Base-by-base conservation (phyloP, 2,329 filamentous ascomycete genomes). In the Tolypocladium nubicola region DNA sequence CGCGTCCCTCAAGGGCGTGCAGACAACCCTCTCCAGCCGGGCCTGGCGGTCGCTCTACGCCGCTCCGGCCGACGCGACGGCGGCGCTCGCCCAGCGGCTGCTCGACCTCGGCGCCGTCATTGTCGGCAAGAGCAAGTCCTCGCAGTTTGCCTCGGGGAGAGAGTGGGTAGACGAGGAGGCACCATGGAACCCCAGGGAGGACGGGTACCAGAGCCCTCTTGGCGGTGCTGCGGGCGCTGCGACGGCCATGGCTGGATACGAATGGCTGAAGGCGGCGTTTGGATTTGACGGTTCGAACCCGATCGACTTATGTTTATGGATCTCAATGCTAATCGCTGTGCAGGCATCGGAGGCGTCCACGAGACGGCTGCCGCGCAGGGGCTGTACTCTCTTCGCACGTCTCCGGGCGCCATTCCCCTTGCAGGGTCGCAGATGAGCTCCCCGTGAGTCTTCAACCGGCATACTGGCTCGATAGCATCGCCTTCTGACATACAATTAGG, bases 31-130 rank as follows among this genome's bases (percentile, higher is more conserved):
- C 38, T 85, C 84, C 0, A 86, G 83, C 56, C 72, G 80, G 38
- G 79, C 83, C 1, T 87, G 79, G 74, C 77, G 76, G 26, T 70
- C 77, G 39, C 67, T 87, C 3, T 80, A 83, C 56, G 70, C 73
- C 1, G 64, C 74, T 3, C 70, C 74, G 0, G 66, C 65, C 4
- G 74, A 69, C 2, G 64, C 63, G 3, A 84, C 80, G 1, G 78
- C 80, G 0, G 65, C 76, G 0, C 73, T 79, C 1, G 75, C 84
- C 0, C 78, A 83, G 54, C 72, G 74, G 2, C 68, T 89, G 1
- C 74, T 87, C 4, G 77, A 84, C 56, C 76, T 81, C 2, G 86
- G 86, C 0, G 85, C 82, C 0, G 68, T 81, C 10, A 65, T 82
- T 13, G 70, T 83, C 0, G 79, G 80, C 3, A 82, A 81, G 68